Conservation (phyloP, 2,329 filamentous ascomycete genomes). For the Pseudonectria buxi region DNA sequence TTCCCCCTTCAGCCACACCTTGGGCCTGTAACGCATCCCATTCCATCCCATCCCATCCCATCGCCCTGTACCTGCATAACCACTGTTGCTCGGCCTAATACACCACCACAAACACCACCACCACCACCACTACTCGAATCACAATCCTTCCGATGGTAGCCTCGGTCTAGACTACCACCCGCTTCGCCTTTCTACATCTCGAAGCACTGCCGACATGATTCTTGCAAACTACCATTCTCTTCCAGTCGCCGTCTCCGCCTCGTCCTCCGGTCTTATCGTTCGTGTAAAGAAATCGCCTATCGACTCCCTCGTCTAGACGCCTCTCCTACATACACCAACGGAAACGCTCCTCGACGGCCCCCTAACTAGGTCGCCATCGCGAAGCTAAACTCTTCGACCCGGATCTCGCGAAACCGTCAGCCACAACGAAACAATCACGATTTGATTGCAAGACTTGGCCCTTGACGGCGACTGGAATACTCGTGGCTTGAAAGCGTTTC, state of each 20-base stretch:
- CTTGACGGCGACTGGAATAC: constrained; percentile 51
- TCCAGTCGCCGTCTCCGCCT: constrained; percentile 59
- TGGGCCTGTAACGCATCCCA: too few relatives aligned
- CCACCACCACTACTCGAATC: constrained; percentile 4
- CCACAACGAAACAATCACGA: constrained; percentile 31
- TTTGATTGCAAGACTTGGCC: constrained; percentile 44
- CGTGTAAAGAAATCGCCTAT: constrained; percentile 42
- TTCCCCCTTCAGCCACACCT: constrained; percentile 19
- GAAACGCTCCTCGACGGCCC: constrained; percentile 33
- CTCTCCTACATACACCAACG: constrained; percentile 32
- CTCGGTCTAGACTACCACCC: constrained; percentile 25
- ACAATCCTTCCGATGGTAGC: constrained; percentile 28
- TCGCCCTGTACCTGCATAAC: constrained; percentile 25
- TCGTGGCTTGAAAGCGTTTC: constrained; percentile 26
- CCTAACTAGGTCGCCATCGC: constrained; percentile 30
- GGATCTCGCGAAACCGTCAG: constrained; percentile 27
- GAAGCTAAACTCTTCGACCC: constrained; percentile 32
- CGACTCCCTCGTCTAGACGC: constrained; percentile 37
- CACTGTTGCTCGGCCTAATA: too few relatives aligned
- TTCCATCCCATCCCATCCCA: too few relatives aligned
- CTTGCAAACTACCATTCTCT: constrained; percentile 43
- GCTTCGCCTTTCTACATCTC: constrained; percentile 19
- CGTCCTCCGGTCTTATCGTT: constrained; percentile 53
- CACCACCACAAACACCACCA: constrained; percentile 1
- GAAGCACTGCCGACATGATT: constrained; percentile 48